Conservation (phyloP, 495 filamentous ascomycete species). For the Aspergillus wentii region DNA sequence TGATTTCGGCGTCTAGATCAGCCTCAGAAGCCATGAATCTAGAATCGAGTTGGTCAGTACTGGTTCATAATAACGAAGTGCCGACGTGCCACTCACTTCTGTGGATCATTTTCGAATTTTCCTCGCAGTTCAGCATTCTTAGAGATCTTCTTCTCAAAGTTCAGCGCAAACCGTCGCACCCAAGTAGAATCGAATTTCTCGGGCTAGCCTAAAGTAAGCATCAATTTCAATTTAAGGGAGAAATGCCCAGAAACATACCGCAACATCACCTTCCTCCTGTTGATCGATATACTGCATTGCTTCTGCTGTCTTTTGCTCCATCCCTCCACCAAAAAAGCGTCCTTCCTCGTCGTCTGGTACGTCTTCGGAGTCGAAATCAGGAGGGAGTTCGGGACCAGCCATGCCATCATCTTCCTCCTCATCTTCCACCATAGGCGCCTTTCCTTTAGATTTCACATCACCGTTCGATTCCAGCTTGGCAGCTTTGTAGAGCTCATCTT, state of each 20-base stretch:
- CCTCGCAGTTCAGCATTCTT: conserved; percentile 91
- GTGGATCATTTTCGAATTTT: conserved; percentile 78
- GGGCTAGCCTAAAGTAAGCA: conserved; percentile 25
- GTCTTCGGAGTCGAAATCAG: conserved; percentile 55
- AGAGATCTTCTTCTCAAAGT: conserved; percentile 85
- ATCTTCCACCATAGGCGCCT: conserved; percentile 53
- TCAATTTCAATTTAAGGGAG: too few relatives aligned
- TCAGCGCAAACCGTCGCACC: conserved; percentile 75
- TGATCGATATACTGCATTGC: conserved; percentile 88
- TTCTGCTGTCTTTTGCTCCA: conserved; percentile 72
- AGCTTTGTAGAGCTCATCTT: conserved; percentile 83
- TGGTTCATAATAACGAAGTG: conserved; percentile 1
- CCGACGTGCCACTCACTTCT: conserved; percentile 59
- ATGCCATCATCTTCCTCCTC: conserved; percentile 60
- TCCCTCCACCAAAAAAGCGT: conserved; percentile 90
- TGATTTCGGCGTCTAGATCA: conserved; percentile 86
- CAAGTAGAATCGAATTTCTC: conserved; percentile 83
- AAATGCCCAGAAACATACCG: too few relatives aligned
- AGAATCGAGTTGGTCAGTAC: conserved; percentile 10
- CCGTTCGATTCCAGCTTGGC: conserved; percentile 61
- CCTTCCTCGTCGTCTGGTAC: conserved; percentile 81
- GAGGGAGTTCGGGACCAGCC: conserved; percentile 66
- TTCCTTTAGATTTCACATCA: conserved; percentile 58
- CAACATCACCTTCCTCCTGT: conserved; percentile 51
- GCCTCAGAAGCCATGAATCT: conserved; percentile 83